Conservation (phyloP, 169 alveolate species). For the Babesia ovata region DNA sequence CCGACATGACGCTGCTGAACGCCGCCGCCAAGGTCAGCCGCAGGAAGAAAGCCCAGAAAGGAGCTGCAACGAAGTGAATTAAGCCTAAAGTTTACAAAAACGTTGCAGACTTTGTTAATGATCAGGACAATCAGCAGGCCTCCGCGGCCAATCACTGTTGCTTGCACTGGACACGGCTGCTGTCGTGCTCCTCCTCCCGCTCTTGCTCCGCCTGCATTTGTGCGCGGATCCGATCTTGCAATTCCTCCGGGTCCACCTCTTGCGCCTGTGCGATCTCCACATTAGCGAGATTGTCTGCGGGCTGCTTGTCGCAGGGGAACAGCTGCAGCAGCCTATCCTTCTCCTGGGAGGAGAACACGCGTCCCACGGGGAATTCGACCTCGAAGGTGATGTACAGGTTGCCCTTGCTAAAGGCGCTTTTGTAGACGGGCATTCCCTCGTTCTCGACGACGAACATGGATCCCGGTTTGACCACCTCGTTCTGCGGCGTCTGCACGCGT, state of each 20-base stretch:
- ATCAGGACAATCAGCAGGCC: background rate
- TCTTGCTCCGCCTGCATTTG: background rate
- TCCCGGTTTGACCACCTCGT: conserved; percentile 89
- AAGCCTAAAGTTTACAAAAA: background rate
- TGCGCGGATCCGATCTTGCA: conserved; percentile 40
- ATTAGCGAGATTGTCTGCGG: conserved; percentile 6
- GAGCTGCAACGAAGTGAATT: background rate
- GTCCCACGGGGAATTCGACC: conserved; percentile 91
- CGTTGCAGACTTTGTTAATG: no score
- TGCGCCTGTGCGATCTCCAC: conserved; percentile 48
- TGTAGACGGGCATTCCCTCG: conserved; percentile 95
- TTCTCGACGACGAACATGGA: conserved; percentile 88
- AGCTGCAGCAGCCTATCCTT: conserved; percentile 65
- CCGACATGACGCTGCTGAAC: conserved; percentile 55
- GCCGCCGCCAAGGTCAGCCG: conserved; percentile 57
- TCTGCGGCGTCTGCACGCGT: conserved; percentile 81
- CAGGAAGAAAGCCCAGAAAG: conserved; percentile 42
- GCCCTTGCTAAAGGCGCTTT: conserved; percentile 92
- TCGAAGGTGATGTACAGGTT: conserved; percentile 91
- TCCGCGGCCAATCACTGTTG: conserved; percentile 44
- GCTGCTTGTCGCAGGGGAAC: conserved; percentile 64
- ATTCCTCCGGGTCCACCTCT: conserved; percentile 65
- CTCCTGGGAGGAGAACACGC: conserved; percentile 69
- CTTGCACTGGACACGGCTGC: conserved; percentile 63
- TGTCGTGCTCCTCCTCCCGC: conserved; percentile 54